phyloP scores from a whole-genome alignment of 106 monocot genomes.

The Platanthera guangdongensis region DNA sequence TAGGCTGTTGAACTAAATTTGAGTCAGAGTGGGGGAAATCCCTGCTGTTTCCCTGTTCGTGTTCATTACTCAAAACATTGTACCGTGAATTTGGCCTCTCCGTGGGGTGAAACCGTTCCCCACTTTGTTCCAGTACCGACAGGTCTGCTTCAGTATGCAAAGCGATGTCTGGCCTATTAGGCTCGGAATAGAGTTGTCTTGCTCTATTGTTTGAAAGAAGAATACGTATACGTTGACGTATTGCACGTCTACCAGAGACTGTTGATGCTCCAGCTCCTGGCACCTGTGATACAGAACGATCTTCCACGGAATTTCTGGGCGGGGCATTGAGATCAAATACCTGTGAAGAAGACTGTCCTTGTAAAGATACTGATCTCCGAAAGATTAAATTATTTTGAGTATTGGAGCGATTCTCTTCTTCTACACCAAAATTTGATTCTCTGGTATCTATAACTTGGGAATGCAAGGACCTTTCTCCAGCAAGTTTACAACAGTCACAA shows the following conservation, averaged over 20 bases:
- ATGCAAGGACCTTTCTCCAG: constrained; percentile 20
- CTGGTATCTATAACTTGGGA: constrained; percentile 16
- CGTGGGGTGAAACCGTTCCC: background rate
- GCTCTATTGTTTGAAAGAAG: constrained; percentile 40
- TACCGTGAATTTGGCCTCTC: constrained; percentile 1
- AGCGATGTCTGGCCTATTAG: background rate
- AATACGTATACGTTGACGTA: constrained; percentile 45
- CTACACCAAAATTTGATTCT: background rate
- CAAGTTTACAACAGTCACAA: constrained; percentile 55
- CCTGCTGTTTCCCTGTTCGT: constrained; percentile 10
- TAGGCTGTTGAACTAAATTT: constrained; percentile 15
- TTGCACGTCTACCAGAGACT: constrained; percentile 53
- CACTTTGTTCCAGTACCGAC: constrained; percentile 10
- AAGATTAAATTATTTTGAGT: background rate
- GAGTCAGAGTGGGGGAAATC: constrained; percentile 10
- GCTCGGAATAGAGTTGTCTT: constrained; percentile 17
- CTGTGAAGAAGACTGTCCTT: constrained; percentile 18
- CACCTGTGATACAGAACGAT: constrained; percentile 19
- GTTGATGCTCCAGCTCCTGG: constrained; percentile 46
- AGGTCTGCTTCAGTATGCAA: constrained; percentile 1
- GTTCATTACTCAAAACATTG: background rate
- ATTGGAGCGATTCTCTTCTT: constrained; percentile 6
- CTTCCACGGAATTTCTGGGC: constrained; percentile 22
- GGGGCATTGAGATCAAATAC: constrained; percentile 38
- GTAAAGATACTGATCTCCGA: constrained; percentile 9